A percentile compares a stretch with the other conserved stretches of the same genome.
Evolutionary conservation across 176 grass and related monocot genomes (phyloP).

Genomic region (Phoenix dactylifera): DNA sequence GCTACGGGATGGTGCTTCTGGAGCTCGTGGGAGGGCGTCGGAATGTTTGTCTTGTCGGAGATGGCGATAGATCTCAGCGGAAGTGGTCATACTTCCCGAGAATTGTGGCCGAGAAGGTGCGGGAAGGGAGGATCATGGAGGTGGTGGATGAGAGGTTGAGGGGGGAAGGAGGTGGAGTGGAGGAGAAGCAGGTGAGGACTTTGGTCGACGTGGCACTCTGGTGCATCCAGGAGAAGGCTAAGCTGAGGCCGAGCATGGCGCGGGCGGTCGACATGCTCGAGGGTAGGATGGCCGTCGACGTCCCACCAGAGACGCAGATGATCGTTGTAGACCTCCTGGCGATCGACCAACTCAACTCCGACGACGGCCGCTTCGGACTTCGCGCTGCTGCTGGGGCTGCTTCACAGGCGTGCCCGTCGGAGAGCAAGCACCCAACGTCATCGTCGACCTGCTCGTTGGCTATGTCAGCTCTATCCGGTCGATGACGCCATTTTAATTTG

Average conservation of each 20-base stretch:
- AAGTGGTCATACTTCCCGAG: constrained; percentile 60
- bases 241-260: constrained; percentile 16
- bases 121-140: constrained; percentile 35
- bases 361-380: no score
- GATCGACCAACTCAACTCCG: no score
- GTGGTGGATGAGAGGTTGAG: constrained; percentile 33
- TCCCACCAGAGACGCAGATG: constrained; percentile 16
- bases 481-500: no score
- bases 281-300: not conserved
- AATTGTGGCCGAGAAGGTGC: constrained; percentile 28
- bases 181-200: constrained; percentile 14
- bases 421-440: no score
- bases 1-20: constrained; percentile 68
- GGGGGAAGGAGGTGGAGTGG: not conserved
- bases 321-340: constrained; percentile 10
- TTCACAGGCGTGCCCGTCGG: no score
- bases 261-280: constrained; percentile 14
- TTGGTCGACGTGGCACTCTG: constrained; percentile 16
- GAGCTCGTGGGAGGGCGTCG: constrained; percentile 56
- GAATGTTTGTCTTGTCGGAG: constrained; percentile 14
- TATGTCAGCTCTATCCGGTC: no score
- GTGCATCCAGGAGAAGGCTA: constrained; percentile 17
- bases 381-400: no score
- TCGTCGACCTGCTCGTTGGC: no score
- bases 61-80: not conserved